Evolutionary conservation across 331 rosid genomes (phyloP), one percentile per base, ranked within the genome.

Genomic region (Pyrus hybrid): DNA sequence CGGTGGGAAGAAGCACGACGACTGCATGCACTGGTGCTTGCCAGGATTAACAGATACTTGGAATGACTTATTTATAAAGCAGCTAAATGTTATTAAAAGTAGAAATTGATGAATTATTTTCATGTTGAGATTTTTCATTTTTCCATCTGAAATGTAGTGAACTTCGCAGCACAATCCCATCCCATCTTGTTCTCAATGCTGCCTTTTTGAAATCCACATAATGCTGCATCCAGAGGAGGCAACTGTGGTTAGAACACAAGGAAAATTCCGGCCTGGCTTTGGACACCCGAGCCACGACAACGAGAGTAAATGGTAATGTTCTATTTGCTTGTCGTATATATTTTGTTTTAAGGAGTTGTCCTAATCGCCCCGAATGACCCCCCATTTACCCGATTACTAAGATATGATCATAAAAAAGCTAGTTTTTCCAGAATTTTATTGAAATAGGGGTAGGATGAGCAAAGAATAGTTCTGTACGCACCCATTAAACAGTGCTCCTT

Each of bases 401-500:
- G 43, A 37, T 37, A 9, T 37, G 43, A 37, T 37, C 4, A 37
- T 2, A 37, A 9, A 37, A 37, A 37, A 53, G 43, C 43, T 37
- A 37, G 43, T 37, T 37, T 37, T 37, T 37, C 13, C 68, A 86
- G 72, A 63, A 81, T 70, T 53, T 53, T 20, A 53, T 20, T 53
- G 10, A 53, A 53, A 17, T 7, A 1, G 23, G 60, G 12, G 5
- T 2, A n/a, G 60, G 21, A n/a, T 8, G 60, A 53, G 12, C 60
- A 7, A 53, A 7, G 23, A 4, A 8, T 53, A 18, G 10, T 53
- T 53, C 9, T 18, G 21, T 53, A 6, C 4, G 1, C 21, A 51
- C 58, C 10, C 21, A 53, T 17, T 18, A n/a, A 7, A 81, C 65
- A 81, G 45, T 5, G 89, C 51, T 72, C 82, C 89, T 65, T 84